A percentile compares a stretch with the other conserved stretches of the same genome.
phyloP scores from a whole-genome alignment of 202 grass and related monocot genomes.

The Elaeis oleifera region DNA sequence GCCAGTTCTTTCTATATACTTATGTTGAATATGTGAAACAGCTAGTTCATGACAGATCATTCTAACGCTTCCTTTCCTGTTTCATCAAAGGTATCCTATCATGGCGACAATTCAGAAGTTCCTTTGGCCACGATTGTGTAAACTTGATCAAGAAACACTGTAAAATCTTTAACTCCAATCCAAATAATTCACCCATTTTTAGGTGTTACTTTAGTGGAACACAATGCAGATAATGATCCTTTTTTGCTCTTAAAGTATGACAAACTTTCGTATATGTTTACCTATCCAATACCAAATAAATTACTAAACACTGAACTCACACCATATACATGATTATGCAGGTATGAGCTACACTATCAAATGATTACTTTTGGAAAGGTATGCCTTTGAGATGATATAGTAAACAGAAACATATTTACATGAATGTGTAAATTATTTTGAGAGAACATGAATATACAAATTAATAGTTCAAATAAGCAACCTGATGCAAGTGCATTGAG shows the following conservation, averaged over 20 bases:
- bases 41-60: conserved; percentile 6
- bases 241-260: no score
- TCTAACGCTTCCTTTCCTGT: conserved; percentile 16
- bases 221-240: no score
- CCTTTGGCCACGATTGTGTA: conserved; percentile 92
- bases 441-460: background rate
- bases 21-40: background rate
- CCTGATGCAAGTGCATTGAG: background rate
- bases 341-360: conserved; percentile 98
- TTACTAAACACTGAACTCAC: background rate
- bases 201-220: no score
- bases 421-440: no score
- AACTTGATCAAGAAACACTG: conserved; percentile 84
- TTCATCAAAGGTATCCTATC: conserved; percentile 68
- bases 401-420: conserved; percentile 9
- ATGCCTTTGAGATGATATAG: conserved; percentile 15
- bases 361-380: conserved; percentile 99
- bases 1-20: no score
- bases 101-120: conserved; percentile 88
- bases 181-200: background rate
- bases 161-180: conserved; percentile 35
- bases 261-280: no score
- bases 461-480: background rate
- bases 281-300: no score
- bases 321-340: conserved; percentile 33